phyloP scores from a whole-genome alignment of 2,329 filamentous ascomycete genomes.

The Fusarium bulbicola region DNA sequence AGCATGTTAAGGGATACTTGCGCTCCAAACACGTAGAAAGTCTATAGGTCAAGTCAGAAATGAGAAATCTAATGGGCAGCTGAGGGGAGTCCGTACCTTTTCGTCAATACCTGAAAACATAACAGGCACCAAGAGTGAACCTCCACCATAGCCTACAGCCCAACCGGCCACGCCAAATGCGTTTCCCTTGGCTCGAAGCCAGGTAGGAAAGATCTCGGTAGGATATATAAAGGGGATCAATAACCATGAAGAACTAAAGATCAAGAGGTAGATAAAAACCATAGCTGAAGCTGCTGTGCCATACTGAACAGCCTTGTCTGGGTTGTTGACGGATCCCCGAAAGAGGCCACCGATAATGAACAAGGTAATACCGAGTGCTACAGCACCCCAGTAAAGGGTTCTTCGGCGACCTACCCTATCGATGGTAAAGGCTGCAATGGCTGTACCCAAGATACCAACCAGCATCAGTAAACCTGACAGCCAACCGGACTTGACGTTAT shows the following conservation, averaged over 20 bases:
- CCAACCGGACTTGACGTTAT: slow-evolving; percentile 32
- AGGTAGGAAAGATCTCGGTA: slow-evolving; percentile 45
- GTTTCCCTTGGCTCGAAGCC: slow-evolving; percentile 42
- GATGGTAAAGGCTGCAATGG: slow-evolving; percentile 56
- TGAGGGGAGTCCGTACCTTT: background rate
- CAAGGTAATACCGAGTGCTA: slow-evolving; percentile 42
- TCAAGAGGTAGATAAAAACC: slow-evolving; percentile 44
- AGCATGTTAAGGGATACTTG: background rate
- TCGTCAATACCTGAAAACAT: slow-evolving; percentile 12
- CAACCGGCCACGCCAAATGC: slow-evolving; percentile 42
- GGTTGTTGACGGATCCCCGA: slow-evolving; percentile 26
- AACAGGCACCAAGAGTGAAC: slow-evolving; percentile 2
- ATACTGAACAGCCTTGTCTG: slow-evolving; percentile 33
- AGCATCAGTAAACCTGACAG: slow-evolving; percentile 60
- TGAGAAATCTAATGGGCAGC: background rate
- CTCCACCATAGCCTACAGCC: slow-evolving; percentile 29
- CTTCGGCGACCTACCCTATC: slow-evolving; percentile 49
- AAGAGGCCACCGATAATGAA: slow-evolving; percentile 43
- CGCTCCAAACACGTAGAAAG: slow-evolving; percentile 9
- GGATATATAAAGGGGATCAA: slow-evolving; percentile 45
- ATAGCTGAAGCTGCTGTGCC: slow-evolving; percentile 45
- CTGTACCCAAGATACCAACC: slow-evolving; percentile 59
- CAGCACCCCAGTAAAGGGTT: slow-evolving; percentile 48
- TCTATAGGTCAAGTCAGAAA: background rate
- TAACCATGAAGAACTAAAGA: slow-evolving; percentile 45